A percentile compares a stretch with the other conserved stretches of the same genome.
Conservation (phyloP, 495 filamentous ascomycete genomes). For the Neurospora cerealis region DNA sequence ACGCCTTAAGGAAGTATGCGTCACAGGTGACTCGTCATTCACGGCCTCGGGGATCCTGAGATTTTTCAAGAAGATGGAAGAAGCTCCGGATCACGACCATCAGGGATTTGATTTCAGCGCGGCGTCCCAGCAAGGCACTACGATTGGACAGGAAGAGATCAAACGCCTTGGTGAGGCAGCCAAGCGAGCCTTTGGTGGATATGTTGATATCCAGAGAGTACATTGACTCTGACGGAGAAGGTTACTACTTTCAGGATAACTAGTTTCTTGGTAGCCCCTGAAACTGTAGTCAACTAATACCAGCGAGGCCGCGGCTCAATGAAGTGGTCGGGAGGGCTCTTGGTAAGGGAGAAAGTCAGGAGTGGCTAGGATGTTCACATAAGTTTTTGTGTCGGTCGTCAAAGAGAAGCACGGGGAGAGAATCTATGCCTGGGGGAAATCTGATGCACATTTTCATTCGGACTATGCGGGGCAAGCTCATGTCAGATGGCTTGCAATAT, state of each 20-base stretch:
- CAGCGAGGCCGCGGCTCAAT: neutral
- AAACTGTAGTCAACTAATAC: neutral
- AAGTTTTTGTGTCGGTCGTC: neutral
- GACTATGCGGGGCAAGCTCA: neutral
- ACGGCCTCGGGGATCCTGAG: slow-evolving; percentile 31
- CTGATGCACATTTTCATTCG: neutral
- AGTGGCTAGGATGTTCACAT: neutral
- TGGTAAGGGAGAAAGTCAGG: neutral
- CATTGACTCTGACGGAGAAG: neutral
- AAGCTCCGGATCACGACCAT: slow-evolving; percentile 16
- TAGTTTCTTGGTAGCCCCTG: neutral
- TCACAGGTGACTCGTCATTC: slow-evolving; percentile 40
- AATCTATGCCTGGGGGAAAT: neutral
- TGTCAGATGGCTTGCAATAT: neutral
- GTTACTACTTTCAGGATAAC: neutral
- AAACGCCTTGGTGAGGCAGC: neutral
- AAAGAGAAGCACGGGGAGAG: neutral
- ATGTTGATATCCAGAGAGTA: neutral
- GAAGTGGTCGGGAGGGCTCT: neutral
- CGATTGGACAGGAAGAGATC: neutral
- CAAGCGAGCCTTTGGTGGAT: neutral
- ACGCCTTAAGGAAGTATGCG: slow-evolving; percentile 34
- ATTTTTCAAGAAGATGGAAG: slow-evolving; percentile 34
- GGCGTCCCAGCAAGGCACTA: neutral
- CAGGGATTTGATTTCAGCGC: slow-evolving; percentile 8